Percentiles rank a stretch among this genome's conserved stretches.
These are phyloP conservation scores for Aspergillus ostianus DNA, from an alignment of 495 filamentous ascomycete genomes.

Conservation along the genomic window DNA sequence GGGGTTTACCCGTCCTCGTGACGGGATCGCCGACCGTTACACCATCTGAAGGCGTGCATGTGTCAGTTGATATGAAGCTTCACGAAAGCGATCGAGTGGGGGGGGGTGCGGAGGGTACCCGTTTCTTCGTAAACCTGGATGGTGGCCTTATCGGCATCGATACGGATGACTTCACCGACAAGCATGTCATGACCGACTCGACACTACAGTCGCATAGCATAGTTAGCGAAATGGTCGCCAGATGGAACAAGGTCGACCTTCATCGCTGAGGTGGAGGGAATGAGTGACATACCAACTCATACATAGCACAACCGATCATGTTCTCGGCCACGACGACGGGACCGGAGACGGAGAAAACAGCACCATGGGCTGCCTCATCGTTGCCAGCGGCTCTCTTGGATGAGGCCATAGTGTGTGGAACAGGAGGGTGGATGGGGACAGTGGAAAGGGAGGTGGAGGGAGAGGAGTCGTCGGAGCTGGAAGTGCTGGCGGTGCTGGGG, in stretches of 20 bases:
- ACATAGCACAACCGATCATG: slow-evolving; percentile 99
- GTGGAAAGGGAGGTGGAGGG: slow-evolving; percentile 22
- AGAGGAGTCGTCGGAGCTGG: not conserved
- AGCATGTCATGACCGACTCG: slow-evolving; percentile 85
- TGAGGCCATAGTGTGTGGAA: slow-evolving; percentile 60
- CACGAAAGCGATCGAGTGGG: slow-evolving; percentile 22
- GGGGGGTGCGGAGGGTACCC: slow-evolving; percentile 50
- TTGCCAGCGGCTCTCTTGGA: slow-evolving; percentile 46
- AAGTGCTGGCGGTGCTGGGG: slow-evolving; percentile 7
- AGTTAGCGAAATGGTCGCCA: slow-evolving; percentile 11
- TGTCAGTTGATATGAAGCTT: slow-evolving; percentile 11
- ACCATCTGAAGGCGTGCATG: slow-evolving; percentile 59
- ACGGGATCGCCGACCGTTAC: slow-evolving; percentile 97
- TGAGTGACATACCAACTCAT: slow-evolving; percentile 74
- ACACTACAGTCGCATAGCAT: slow-evolving; percentile 48
- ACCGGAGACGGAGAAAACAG: slow-evolving; percentile 56
- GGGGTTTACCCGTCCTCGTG: slow-evolving; percentile 81
- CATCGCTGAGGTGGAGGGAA: too few species aligned
- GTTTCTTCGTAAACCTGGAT: slow-evolving; percentile 99
- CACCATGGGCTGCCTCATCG: slow-evolving; percentile 58
- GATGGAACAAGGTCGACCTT: not conserved
- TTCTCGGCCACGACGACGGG: slow-evolving; percentile 97
- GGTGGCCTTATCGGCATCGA: slow-evolving; percentile 90
- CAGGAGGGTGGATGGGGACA: slow-evolving; percentile 33
- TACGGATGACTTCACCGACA: slow-evolving; percentile 96